Evolutionary conservation across 495 filamentous ascomycete genomes (phyloP).

Genomic region (Aspergillus baeticus): DNA sequence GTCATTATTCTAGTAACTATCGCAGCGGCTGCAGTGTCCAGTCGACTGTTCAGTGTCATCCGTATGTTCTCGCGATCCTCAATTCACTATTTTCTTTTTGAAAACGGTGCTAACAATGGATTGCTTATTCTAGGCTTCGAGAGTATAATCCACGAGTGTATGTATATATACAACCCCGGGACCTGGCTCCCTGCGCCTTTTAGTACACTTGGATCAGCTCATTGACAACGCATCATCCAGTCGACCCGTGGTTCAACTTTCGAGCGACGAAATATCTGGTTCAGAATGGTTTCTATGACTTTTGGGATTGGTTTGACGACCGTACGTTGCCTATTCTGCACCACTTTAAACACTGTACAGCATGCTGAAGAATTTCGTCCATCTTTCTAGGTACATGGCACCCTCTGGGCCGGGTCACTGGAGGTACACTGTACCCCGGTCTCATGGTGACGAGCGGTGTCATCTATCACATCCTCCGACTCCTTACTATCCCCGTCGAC

Average conservation of each 20-base stretch:
- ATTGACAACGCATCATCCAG: constrained; percentile 45
- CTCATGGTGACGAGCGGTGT: constrained; percentile 98
- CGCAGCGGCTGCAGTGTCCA: constrained; percentile 87
- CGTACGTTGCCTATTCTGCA: constrained; percentile 50
- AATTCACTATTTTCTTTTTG: constrained; percentile 7
- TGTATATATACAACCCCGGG: constrained; percentile 33
- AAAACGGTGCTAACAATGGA: constrained; percentile 30
- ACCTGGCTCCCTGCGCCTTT: neutral
- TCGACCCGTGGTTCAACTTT: constrained; percentile 99
- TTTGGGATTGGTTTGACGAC: constrained; percentile 99
- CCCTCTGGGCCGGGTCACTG: constrained; percentile 96
- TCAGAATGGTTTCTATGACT: constrained; percentile 94
- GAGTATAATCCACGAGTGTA: constrained; percentile 99
- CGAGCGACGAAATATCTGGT: constrained; percentile 97
- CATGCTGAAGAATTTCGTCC: constrained; percentile 22
- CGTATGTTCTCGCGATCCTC: constrained; percentile 53
- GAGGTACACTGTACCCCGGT: constrained; percentile 96
- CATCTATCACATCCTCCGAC: constrained; percentile 92
- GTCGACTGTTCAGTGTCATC: constrained; percentile 97
- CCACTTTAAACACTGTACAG: constrained; percentile 3
- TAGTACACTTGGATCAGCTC: constrained; percentile 13
- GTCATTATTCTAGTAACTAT: constrained; percentile 91
- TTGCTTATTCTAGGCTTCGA: constrained; percentile 70
- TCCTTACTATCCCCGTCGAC: constrained; percentile 91
- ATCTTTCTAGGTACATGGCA: constrained; percentile 85